A percentile compares a stretch with the other conserved stretches of the same genome.
These are phyloP conservation scores for Globisporangium cederbergense DNA, from an alignment of 352 stramenopile species.

Conservation along the genomic window DNA sequence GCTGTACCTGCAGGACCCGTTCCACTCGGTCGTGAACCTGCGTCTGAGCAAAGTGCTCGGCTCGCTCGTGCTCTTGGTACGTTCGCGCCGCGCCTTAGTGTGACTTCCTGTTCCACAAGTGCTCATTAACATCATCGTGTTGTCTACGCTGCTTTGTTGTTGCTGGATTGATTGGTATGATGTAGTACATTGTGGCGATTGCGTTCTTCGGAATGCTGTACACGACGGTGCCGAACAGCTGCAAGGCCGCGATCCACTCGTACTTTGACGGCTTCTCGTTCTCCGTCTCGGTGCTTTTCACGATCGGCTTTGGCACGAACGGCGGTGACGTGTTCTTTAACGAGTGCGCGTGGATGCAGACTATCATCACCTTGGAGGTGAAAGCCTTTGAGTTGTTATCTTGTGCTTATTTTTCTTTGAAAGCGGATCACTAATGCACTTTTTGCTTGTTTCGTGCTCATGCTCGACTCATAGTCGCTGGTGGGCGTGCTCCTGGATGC, in stretches of 20 bases:
- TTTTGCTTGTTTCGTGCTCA: neutral
- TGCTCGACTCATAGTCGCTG: slow-evolving; percentile 67
- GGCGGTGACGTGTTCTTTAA: slow-evolving; percentile 88
- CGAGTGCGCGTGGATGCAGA: slow-evolving; percentile 89
- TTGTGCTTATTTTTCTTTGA: neutral
- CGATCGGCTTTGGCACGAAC: slow-evolving; percentile 78
- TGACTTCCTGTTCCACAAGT: too few relatives aligned
- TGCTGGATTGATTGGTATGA: too few relatives aligned
- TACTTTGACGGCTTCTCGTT: slow-evolving; percentile 82
- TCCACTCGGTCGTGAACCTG: slow-evolving; percentile 82
- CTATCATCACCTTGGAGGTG: slow-evolving; percentile 82
- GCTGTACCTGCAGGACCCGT: slow-evolving; percentile 79
- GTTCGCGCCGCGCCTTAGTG: slow-evolving; percentile 2
- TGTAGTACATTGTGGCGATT: slow-evolving; percentile 67
- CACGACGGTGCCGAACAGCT: slow-evolving; percentile 56
- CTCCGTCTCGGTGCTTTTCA: slow-evolving; percentile 77
- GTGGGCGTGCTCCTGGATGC: slow-evolving; percentile 90
- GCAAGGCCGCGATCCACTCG: slow-evolving; percentile 61
- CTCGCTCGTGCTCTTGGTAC: slow-evolving; percentile 31
- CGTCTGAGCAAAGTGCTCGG: slow-evolving; percentile 75
- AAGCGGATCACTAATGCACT: neutral
- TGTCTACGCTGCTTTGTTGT: too few relatives aligned
- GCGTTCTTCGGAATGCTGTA: slow-evolving; percentile 73
- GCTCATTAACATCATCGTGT: too few relatives aligned
- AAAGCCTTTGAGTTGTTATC: neutral